Evolutionary conservation across 164 flowering plant species (phyloP), one percentile per base, ranked within the genome.

Genomic region (Annona squamosa): DNA sequence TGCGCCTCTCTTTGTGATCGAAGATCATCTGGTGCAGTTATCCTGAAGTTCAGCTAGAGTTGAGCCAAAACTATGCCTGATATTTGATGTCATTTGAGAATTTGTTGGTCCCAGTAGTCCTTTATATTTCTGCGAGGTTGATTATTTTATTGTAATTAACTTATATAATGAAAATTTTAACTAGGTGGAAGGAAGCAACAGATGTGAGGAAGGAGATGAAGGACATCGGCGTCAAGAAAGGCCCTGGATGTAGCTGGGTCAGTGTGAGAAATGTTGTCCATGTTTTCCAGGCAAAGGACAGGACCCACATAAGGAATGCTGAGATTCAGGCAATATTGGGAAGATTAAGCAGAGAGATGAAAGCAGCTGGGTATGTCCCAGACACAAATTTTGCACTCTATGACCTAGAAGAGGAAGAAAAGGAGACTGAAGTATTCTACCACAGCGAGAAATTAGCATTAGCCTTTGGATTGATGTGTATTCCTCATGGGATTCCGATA

Each of bases 401-500:
- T 59, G 95, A 92, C 78, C 63, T 92, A 59, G 92, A 89, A 77
- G 97, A 92, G 72, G 94, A 92, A 79, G 97, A 92, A 81, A 89
- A 88, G 77, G 85, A 85, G 37, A 69, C 80, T 16, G 92, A 88
- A 75, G 90, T 90, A 52, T 87, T 87, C 84, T 72, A 77, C 78
- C 97, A 90, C 78, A 90, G 93, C 52, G 95, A 92, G 85, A 90
- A 90, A 79, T 81, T 90, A 72, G 97, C 97, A 7, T 87, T 92
- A 66, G 93, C 97, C 2, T 89, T 88, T 68, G 91, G 91, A 46
- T 86, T 92, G 59, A 77, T 90, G n/a, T 79, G 79, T 45, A 75
- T 87, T 18, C 90, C 89, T 62, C 81, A 78, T 66, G 91, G 90
- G 52, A 76, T 89, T 5, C 93, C 97, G 12, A 87, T 92, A 72